phyloP scores from a whole-genome alignment of 2,329 filamentous ascomycete species.

The Salinomyces thailandicus region DNA sequence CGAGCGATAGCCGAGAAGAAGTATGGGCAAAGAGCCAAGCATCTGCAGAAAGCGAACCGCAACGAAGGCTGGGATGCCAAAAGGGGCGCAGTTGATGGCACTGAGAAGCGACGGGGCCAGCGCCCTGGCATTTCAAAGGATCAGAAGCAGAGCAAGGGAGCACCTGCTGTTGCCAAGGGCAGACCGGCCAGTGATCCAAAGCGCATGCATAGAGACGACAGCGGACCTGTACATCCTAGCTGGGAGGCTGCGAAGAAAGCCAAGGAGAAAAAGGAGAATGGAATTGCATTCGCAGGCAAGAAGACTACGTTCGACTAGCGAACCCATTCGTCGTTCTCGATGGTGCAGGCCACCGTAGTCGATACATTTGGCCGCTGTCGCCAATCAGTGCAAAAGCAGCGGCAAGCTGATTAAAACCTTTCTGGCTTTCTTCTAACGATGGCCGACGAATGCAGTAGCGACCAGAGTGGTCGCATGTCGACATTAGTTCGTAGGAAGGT shows the following conservation, averaged over 20 bases:
- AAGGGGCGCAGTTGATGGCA: constrained; percentile 38
- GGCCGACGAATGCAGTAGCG: too few species aligned
- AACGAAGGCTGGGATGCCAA: constrained; percentile 50
- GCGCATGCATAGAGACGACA: constrained; percentile 34
- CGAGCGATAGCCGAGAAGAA: constrained; percentile 75
- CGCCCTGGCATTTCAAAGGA: neutral
- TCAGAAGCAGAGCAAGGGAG: neutral
- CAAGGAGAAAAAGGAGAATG: constrained; percentile 42
- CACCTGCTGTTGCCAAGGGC: constrained; percentile 30
- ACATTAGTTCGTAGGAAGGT: too few species aligned
- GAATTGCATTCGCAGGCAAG: constrained; percentile 44
- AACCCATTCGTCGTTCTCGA: too few species aligned
- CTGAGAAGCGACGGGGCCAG: constrained; percentile 10
- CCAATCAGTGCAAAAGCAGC: too few species aligned
- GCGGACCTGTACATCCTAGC: constrained; percentile 50
- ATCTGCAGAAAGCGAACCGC: constrained; percentile 38
- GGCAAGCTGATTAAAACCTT: too few species aligned
- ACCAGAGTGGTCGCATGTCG: too few species aligned
- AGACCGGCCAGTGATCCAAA: constrained; percentile 10
- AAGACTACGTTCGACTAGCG: constrained; percentile 56
- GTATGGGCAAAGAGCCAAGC: constrained; percentile 60
- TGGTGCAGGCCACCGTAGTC: too few species aligned
- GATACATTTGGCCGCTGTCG: too few species aligned
- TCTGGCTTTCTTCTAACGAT: too few species aligned
- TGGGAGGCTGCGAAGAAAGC: constrained; percentile 54